phyloP scores from a whole-genome alignment of 2,329 filamentous ascomycete species.

The Monosporascus ibericus region DNA sequence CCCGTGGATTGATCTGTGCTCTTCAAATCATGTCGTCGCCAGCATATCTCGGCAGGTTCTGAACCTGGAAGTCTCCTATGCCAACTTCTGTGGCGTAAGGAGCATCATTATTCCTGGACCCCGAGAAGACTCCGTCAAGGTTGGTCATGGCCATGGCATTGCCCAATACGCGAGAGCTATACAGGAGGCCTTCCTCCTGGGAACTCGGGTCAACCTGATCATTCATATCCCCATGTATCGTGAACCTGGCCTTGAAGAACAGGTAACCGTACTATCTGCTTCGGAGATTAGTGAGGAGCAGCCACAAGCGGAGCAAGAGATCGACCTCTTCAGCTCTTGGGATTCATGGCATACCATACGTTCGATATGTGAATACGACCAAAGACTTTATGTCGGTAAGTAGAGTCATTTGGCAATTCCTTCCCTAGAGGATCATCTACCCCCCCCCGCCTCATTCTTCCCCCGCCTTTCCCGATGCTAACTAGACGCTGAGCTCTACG shows the following conservation, averaged over 20 bases:
- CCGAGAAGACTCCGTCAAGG: conserved; percentile 51
- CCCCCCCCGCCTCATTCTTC: background rate
- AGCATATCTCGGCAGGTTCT: conserved; percentile 86
- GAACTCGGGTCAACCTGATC: conserved; percentile 71
- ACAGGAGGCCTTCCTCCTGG: conserved; percentile 69
- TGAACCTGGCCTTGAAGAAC: conserved; percentile 53
- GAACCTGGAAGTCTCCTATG: conserved; percentile 87
- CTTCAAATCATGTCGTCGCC: conserved; percentile 73
- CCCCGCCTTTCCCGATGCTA: conserved; percentile 2
- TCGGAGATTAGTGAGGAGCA: conserved; percentile 26
- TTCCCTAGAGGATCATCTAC: too few relatives aligned
- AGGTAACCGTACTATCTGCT: conserved; percentile 45
- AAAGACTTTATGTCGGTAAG: conserved; percentile 79
- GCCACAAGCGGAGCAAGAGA: conserved; percentile 39
- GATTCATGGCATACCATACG: conserved; percentile 90
- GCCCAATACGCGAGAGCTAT: conserved; percentile 79
- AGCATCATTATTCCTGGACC: conserved; percentile 81
- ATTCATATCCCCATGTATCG: conserved; percentile 81
- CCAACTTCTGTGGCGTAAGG: conserved; percentile 85
- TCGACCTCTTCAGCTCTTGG: conserved; percentile 77
- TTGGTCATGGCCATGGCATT: conserved; percentile 45
- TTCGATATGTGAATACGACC: conserved; percentile 77
- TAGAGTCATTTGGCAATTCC: conserved; percentile 1
- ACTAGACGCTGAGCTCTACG: conserved; percentile 40
- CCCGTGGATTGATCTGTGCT: conserved; percentile 87